Evolutionary conservation across 257 asterid genomes (phyloP), one percentile per base, ranked within the genome.

Genomic region (Sherardia arvensis): DNA sequence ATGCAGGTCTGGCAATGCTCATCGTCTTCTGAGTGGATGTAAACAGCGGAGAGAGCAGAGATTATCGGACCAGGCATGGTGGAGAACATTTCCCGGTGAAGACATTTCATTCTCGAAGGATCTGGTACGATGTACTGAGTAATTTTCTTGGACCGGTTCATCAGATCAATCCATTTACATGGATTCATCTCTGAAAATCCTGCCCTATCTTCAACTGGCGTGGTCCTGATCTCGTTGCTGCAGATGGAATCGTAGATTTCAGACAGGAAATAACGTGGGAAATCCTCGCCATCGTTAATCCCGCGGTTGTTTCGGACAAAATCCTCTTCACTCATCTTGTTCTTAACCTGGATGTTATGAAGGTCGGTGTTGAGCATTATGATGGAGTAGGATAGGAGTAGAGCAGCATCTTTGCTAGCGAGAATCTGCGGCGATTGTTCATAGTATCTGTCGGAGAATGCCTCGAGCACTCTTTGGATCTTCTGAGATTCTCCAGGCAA

Each of bases 401-500:
- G 86, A 66, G 98, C 90, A 69, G 95, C 98, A 74, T 91, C 97
- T 76, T 85, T 91, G 68, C 89, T 91, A 61, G 95, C 97, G 66
- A 91, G 73, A 55, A 91, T 86, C 73, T 63, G 88, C 0, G 92
- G 89, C 25, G 96, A 86, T 70, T 92, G 97, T 81, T 87, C 99
- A 49, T 89, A 92, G 66, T 83, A 89, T 82, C 99, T 82, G 75
- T 86, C 99, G n/a, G 97, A 90, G 73, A 92, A 92, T 61, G 96
- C 99, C 84, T 89, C 97, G 3, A 92, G 97, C 70, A 92, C 97
- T 71, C 99, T 87, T 60, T 90, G 95, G 70, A 92, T 92, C 91
- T 92, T 92, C 74, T 92, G 99, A 61, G 99, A 92, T 80, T 92
- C 99, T 64, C 99, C 99, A 65, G 99, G 97, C 74, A 89, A 70